Conservation (phyloP, 2,329 filamentous ascomycete genomes). For the Westerdykella aurantiaca region DNA sequence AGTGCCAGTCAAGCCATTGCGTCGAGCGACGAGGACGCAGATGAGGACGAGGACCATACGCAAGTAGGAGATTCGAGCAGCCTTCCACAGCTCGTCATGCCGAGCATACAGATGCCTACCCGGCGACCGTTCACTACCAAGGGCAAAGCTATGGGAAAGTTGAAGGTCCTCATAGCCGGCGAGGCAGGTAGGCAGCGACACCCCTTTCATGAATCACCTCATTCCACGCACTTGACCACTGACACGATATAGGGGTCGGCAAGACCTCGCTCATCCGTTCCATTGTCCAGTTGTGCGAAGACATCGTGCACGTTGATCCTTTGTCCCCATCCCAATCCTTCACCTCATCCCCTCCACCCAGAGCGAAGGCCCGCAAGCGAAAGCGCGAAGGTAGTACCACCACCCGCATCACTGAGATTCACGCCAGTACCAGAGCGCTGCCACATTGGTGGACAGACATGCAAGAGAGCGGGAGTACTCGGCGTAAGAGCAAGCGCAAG, state of each 20-base stretch:
- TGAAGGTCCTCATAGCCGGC: conserved; percentile 86
- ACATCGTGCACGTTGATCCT: conserved; percentile 89
- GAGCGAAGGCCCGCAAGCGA: conserved; percentile 21
- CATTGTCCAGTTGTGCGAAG: conserved; percentile 77
- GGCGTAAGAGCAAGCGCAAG: conserved; percentile 45
- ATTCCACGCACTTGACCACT: conserved; percentile 3
- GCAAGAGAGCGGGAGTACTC: conserved; percentile 56
- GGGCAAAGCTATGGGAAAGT: conserved; percentile 74
- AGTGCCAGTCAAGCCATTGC: conserved; percentile 50
- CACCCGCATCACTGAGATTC: conserved; percentile 35
- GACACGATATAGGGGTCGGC: conserved; percentile 57
- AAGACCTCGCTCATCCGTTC: conserved; percentile 88
- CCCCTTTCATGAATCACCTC: not conserved
- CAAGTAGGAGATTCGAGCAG: conserved; percentile 29
- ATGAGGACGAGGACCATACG: conserved; percentile 47
- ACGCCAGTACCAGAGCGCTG: conserved; percentile 55
- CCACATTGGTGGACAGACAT: conserved; percentile 85
- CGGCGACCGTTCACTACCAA: conserved; percentile 84
- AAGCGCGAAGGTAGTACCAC: conserved; percentile 19
- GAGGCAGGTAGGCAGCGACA: conserved; percentile 54
- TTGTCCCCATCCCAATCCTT: conserved; percentile 35
- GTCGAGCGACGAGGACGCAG: conserved; percentile 50
- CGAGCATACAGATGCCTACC: conserved; percentile 84
- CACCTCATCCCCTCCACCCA: conserved; percentile 18
- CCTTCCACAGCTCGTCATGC: conserved; percentile 88